Conservation (phyloP, 768 basidiomycete genomes). For the Trametes punicea region DNA sequence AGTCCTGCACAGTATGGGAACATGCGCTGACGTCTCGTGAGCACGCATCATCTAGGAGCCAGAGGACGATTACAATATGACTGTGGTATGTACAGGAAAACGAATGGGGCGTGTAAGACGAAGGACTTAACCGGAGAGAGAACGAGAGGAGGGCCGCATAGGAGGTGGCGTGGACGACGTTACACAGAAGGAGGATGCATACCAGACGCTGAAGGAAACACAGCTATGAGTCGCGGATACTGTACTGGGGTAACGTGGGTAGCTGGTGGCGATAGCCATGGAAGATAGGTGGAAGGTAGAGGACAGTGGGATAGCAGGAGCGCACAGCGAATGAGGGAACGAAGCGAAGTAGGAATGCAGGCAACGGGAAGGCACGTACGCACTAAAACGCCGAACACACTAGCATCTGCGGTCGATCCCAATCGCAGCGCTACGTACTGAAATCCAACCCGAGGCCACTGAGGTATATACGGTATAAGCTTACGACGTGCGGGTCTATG, state of each 20-base stretch:
- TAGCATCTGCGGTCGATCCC: background rate
- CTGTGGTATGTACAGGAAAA: background rate
- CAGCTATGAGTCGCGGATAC: slow-evolving; percentile 2
- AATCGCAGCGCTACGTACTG: slow-evolving; percentile 1
- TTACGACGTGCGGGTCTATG: slow-evolving; percentile 17
- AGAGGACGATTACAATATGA: slow-evolving; percentile 4
- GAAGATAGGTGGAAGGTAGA: background rate
- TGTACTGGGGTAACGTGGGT: background rate
- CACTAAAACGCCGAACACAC: slow-evolving; percentile 1
- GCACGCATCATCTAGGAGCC: too few species aligned
- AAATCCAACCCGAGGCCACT: slow-evolving; percentile 13
- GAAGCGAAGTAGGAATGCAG: background rate
- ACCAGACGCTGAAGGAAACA: background rate
- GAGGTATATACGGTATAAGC: slow-evolving; percentile 19
- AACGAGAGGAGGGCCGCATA: background rate
- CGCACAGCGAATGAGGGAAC: background rate
- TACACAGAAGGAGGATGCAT: background rate
- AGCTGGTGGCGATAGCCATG: background rate
- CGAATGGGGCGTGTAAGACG: background rate
- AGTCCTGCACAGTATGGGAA: too few species aligned
- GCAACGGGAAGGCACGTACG: background rate
- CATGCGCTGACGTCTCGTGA: too few species aligned
- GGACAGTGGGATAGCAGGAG: background rate
- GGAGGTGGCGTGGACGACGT: background rate
- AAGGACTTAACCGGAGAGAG: background rate